A percentile compares a stretch with the other conserved stretches of the same genome.
Evolutionary conservation across 768 basidiomycete genomes (phyloP).

Genomic region (Naganishia vaughanmartiniae): DNA sequence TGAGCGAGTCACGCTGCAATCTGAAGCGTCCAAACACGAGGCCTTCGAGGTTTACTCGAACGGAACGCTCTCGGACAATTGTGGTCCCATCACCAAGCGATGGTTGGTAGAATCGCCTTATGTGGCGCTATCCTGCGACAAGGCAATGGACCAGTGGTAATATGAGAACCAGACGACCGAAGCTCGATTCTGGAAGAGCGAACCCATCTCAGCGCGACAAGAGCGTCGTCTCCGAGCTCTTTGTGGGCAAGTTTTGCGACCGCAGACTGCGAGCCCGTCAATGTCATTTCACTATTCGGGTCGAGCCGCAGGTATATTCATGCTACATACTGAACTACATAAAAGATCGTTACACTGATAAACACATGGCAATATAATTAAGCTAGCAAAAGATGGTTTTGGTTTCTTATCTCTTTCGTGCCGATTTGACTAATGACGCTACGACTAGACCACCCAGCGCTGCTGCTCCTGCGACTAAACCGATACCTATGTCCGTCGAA

Average conservation of each 20-base stretch:
- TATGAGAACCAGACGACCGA: neutral
- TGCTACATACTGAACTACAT: constrained; percentile 10
- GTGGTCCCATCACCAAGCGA: no score
- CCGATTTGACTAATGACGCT: constrained; percentile 43
- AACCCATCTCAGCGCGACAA: no score
- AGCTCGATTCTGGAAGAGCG: no score
- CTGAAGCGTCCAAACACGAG: no score
- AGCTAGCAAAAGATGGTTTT: no score
- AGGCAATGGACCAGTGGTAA: neutral
- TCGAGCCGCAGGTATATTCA: neutral
- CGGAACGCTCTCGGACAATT: no score
- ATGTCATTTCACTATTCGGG: neutral
- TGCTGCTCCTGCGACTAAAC: constrained; percentile 82
- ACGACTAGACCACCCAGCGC: constrained; percentile 63
- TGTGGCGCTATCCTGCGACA: no score
- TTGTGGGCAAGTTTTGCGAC: neutral
- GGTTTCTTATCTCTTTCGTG: constrained; percentile 8
- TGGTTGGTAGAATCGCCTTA: no score
- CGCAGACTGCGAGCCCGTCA: neutral
- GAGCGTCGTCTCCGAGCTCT: no score
- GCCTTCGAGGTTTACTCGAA: no score
- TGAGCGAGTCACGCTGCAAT: no score
- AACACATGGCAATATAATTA: neutral
- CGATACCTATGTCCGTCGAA: constrained; percentile 65
- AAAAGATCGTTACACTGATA: neutral